Percentiles rank a stretch among this genome's conserved stretches.
These are phyloP conservation scores for Stropharia rugosoannulata DNA, from an alignment of 768 basidiomycete species.

Conservation along the genomic window DNA sequence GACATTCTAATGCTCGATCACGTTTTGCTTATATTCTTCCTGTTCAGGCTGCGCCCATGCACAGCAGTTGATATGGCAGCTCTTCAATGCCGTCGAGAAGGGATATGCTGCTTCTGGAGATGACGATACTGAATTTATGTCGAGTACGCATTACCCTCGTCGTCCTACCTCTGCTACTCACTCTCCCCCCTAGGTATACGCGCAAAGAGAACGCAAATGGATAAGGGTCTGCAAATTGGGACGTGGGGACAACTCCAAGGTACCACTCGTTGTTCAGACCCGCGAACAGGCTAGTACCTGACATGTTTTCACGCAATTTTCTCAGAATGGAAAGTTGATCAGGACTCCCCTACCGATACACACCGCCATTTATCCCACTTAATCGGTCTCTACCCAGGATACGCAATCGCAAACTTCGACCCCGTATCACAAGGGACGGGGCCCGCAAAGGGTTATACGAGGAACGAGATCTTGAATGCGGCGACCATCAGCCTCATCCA, in stretches of 20 bases:
- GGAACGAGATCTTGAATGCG: constrained; percentile 54
- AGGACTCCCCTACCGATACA: constrained; percentile 60
- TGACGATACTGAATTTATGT: constrained; percentile 58
- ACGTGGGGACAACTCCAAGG: constrained; percentile 80
- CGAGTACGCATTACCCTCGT: constrained; percentile 34
- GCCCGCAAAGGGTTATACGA: constrained; percentile 42
- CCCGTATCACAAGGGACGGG: constrained; percentile 44
- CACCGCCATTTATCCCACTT: constrained; percentile 83
- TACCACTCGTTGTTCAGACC: constrained; percentile 17
- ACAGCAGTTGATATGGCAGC: constrained; percentile 77
- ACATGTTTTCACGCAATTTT: not conserved
- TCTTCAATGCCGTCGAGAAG: constrained; percentile 73
- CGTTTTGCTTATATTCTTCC: not conserved
- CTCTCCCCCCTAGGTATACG: constrained; percentile 42
- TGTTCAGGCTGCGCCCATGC: constrained; percentile 67
- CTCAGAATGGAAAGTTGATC: constrained; percentile 77
- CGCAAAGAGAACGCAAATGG: constrained; percentile 62
- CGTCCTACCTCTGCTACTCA: not conserved
- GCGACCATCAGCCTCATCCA: constrained; percentile 59
- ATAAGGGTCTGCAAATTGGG: constrained; percentile 72
- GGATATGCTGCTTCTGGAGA: constrained; percentile 68
- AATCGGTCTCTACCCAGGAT: constrained; percentile 76
- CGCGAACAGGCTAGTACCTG: not conserved
- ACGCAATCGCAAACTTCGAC: constrained; percentile 62
- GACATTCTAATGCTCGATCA: not conserved